Evolutionary conservation across 129 eudicot species (phyloP), one percentile per base, ranked within the genome.

Genomic region (Pittosporum tobira): DNA sequence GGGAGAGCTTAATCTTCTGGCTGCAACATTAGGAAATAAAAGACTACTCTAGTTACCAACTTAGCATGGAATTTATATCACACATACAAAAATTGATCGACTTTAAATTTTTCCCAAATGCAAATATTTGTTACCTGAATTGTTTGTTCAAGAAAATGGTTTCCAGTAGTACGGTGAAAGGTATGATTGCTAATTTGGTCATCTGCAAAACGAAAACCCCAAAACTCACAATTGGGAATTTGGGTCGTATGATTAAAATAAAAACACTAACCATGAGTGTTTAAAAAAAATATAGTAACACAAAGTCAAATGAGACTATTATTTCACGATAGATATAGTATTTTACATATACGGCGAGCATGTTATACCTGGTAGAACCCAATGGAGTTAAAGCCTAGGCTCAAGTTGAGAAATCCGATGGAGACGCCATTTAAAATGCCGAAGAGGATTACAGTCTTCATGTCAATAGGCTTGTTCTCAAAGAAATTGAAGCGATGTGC

Each of bases 371-470:
- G 96, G 59, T 91, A 91, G 73, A 91, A 91, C 12, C 98, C 98
- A 55, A 91, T 83, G 74, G 98, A 91, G 71, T 91, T 91, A 54
- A 91, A 91, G 29, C 98, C 98, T 29, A 91, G 75, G 77, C 98
- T 91, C 59, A 91, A 61, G 56, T 91, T 91, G 57, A 91, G 94
- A 68, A 91, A 73, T 51, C 98, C 98, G 54, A 91, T 91, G 20
- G 98, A 91, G 45, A 83, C 72, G 3, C 98, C 98, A 74, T 91
- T 91, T 16, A 91, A 74, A 4, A 91, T 76, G 57, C 96, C 98
- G 49, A 91, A 91, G 5, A 83, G 75, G 50, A 87, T 71, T 6
- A 86, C 87, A 13, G 98, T 83, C 81, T 83, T 86, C 83, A 81
- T 80, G 57, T 91, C 98, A 24, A 86, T 61, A 20, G 81, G 66